Evolutionary conservation across 129 eudicot genomes (phyloP).

Genomic region (Calendula officinalis): DNA sequence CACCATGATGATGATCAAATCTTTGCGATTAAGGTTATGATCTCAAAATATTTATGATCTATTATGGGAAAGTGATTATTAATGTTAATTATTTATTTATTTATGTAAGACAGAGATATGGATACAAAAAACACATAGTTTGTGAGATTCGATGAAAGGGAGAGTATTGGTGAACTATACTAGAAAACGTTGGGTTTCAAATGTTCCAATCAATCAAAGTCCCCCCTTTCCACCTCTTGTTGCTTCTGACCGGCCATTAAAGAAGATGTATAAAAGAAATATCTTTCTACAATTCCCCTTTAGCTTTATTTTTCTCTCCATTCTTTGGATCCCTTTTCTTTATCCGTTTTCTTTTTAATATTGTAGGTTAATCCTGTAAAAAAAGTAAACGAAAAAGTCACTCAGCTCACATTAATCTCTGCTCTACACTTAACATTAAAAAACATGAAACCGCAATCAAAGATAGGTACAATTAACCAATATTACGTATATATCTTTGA

Average conservation of each 20-base stretch:
- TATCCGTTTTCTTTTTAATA: neutral
- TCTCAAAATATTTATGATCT: conserved; percentile 27
- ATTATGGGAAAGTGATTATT: conserved; percentile 4
- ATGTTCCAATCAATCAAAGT: conserved; percentile 50
- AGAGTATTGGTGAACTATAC: conserved; percentile 35
- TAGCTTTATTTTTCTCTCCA: conserved; percentile 18
- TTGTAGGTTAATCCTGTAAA: too few relatives aligned
- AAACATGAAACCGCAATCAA: too few relatives aligned
- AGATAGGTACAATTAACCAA: too few relatives aligned
- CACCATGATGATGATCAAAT: conserved; percentile 25
- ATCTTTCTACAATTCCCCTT: conserved; percentile 20
- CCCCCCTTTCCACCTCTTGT: conserved; percentile 22
- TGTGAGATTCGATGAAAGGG: conserved; percentile 54
- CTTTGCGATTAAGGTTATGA: conserved; percentile 51
- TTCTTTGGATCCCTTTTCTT: conserved; percentile 34
- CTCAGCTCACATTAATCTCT: too few relatives aligned
- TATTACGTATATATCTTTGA: too few relatives aligned
- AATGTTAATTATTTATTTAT: conserved; percentile 1
- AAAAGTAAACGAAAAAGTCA: too few relatives aligned
- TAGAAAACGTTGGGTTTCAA: conserved; percentile 41
- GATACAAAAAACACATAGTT: conserved; percentile 36
- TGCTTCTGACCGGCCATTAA: conserved; percentile 28
- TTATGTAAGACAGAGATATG: conserved; percentile 38
- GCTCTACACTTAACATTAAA: too few relatives aligned
- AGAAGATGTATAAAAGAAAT: conserved; percentile 20